A percentile compares a stretch with the other conserved stretches of the same genome.
phyloP scores from a whole-genome alignment of 345 rosid genomes.

The Hibiscus syriacus region DNA sequence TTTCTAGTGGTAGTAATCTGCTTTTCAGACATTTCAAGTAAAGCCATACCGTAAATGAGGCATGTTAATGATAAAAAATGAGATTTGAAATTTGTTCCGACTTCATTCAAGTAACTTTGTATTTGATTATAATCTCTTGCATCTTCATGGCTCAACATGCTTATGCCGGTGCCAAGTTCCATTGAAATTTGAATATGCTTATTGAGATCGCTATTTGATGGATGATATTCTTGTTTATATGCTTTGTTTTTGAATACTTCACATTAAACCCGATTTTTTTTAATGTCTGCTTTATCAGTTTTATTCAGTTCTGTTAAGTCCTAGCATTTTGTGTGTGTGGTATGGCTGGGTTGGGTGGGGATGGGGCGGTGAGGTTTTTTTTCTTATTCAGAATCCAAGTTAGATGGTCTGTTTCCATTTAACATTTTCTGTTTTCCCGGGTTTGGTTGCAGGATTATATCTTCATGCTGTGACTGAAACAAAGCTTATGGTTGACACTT shows the following conservation, averaged over 20 bases:
- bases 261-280: background rate
- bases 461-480: constrained; percentile 83
- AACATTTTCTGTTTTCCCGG: background rate
- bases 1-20: background rate
- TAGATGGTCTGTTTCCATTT: background rate
- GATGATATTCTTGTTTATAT: background rate
- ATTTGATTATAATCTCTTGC: background rate
- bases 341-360: too few species aligned
- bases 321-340: background rate
- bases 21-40: background rate
- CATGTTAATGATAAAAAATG: background rate
- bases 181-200: background rate
- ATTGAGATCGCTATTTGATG: background rate
- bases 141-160: background rate
- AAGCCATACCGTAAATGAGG: background rate
- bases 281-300: background rate
- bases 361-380: too few species aligned
- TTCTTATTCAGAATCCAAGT: background rate
- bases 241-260: background rate
- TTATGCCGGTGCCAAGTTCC: background rate
- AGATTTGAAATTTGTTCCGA: background rate
- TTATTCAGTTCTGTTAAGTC: background rate
- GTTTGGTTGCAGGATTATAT: constrained; percentile 55
- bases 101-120: background rate
- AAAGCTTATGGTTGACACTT: constrained; percentile 91